Base-by-base conservation (phyloP, 768 basidiomycete species). In the Coprinopsis cinerea region DNA sequence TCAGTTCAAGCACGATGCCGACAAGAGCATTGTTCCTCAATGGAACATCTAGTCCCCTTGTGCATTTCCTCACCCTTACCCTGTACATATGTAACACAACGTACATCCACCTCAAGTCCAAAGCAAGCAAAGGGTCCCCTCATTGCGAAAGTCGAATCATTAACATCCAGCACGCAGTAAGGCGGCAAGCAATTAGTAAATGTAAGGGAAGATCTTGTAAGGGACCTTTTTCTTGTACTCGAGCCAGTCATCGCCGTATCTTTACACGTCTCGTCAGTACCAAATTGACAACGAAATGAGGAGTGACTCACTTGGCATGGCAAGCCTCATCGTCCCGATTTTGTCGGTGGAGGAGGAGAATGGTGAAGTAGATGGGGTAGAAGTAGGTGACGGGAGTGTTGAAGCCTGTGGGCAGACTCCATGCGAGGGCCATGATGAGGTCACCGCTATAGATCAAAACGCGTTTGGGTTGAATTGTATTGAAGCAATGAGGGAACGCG, bases 331-430 rank as follows among this genome's bases (percentile, higher is more conserved):
- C 94, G 63, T 99, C 96, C 27, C 96, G 78, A 51, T 69, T 73
- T 66, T 97, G 92, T 50, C 96, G 76, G 67, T 98, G 96, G 27
- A 92, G 72, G 52, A 99, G 84, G 22, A 99, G 78, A 28, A 96
- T 78, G 2, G 78, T 73, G 58, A 99, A 98, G 71, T 96, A 98
- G 52, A 74, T 61, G 24, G 89, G 79, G 61, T 98, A 98, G 72
- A 94, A 99, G 72, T 97, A 94, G 4, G 96, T 94, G 63, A 98
- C 79, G 20, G 94, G 95, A 0, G 92, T 93, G 39, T 82, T 73
- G 66, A 96, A 91, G 3, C 90, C 92, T 1, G 91, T 94, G 0
- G 94, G 88, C 15, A 97, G 76, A 48, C 85, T 96, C 94, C 95
- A 98, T 0, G 92, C 88, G 39, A 91, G 67, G 20, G 82, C 84